phyloP scores from a whole-genome alignment of 1,284 basidiomycete species.

The Marasmius tenuissimus region DNA sequence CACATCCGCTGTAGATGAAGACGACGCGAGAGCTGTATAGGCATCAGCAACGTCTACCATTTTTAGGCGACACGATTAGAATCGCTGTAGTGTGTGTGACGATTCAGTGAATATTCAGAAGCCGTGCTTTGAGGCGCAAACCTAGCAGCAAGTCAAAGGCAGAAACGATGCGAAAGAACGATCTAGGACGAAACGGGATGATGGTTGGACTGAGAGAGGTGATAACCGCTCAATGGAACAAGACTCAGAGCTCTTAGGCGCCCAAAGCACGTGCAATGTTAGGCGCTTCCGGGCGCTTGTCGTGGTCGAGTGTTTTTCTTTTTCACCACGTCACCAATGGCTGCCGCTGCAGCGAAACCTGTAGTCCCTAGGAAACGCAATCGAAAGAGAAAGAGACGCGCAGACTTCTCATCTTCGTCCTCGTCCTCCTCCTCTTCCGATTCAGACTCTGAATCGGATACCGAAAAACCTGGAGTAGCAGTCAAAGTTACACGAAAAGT shows the following conservation, averaged over 20 bases:
- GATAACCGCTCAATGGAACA: too few relatives aligned
- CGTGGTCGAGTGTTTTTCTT: neutral
- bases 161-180: too few relatives aligned
- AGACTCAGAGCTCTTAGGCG: too few relatives aligned
- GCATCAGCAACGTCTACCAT: neutral
- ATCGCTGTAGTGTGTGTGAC: neutral
- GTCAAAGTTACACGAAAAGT: conserved; percentile 8
- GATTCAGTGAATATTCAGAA: neutral
- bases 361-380: conserved; percentile 41
- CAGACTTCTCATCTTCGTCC: conserved; percentile 42
- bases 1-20: neutral
- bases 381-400: conserved; percentile 55
- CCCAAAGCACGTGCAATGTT: neutral
- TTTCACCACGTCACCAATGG: conserved; percentile 4
- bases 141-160: too few relatives aligned
- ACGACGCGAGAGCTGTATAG: neutral
- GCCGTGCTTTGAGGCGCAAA: too few relatives aligned
- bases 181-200: too few relatives aligned
- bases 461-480: neutral
- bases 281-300: too few relatives aligned
- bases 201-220: too few relatives aligned
- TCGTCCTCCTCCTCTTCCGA: conserved; percentile 40
- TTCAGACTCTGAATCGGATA: conserved; percentile 31
- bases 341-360: conserved; percentile 24
- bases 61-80: neutral